A percentile compares a stretch with the other conserved stretches of the same genome.
Conservation (phyloP, 768 basidiomycete genomes). For the Pleurotus tuoliensis region DNA sequence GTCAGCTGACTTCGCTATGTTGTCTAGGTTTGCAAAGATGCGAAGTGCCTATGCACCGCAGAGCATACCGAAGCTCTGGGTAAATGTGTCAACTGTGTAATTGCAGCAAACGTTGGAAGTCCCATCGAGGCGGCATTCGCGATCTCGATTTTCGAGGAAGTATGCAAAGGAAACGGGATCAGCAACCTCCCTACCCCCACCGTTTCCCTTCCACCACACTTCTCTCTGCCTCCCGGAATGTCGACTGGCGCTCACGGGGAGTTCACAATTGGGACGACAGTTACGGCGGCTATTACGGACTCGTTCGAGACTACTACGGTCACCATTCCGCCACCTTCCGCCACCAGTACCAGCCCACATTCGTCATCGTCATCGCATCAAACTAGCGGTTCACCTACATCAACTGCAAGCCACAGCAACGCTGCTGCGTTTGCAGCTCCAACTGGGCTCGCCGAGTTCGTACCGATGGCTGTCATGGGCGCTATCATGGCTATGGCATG, state of each 20-base stretch:
- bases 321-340: neutral
- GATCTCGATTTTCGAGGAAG: conserved; percentile 3
- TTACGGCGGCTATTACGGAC: conserved; percentile 1
- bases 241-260: conserved; percentile 2
- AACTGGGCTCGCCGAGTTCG: conserved; percentile 1
- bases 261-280: conserved; percentile 1
- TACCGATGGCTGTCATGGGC: conserved; percentile 5
- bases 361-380: neutral
- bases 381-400: neutral
- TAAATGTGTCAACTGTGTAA: conserved; percentile 3
- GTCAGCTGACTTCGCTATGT: neutral
- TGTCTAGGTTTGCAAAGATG: conserved; percentile 3
- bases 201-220: conserved; percentile 2
- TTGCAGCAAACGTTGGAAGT: neutral
- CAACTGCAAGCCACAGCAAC: conserved; percentile 4
- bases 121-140: conserved; percentile 2
- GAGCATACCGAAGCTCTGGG: conserved; percentile 3
- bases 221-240: conserved; percentile 1
- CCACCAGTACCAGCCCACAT: neutral
- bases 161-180: conserved; percentile 4
- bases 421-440: conserved; percentile 1
- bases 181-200: conserved; percentile 6
- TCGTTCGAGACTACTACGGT: neutral
- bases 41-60: conserved; percentile 2
- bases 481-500: conserved; percentile 4